Conservation (phyloP, 257 asterid species). For the Ehretia macrophylla region DNA sequence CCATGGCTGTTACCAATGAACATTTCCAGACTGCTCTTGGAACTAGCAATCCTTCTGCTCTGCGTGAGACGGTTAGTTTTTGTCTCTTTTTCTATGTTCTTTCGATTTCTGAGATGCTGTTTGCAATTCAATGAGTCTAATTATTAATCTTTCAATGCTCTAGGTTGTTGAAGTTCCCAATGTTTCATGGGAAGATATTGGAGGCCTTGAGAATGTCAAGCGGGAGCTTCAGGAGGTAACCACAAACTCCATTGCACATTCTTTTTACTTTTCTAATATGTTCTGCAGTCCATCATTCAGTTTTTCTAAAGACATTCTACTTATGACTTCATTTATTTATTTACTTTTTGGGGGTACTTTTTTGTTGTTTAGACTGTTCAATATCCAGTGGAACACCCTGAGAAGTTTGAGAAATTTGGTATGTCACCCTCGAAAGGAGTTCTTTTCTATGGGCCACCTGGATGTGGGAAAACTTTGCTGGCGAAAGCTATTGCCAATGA, state of each 20-base stretch:
- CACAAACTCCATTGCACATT: neutral
- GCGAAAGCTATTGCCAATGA: constrained; percentile 73
- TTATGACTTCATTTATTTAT: constrained; percentile 6
- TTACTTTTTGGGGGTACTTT: too few relatives aligned
- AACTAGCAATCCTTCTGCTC: constrained; percentile 68
- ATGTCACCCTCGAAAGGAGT: constrained; percentile 72
- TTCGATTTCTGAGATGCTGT: neutral
- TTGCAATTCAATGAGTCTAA: neutral
- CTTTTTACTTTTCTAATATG: neutral
- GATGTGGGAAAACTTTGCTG: constrained; percentile 59
- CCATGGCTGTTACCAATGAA: constrained; percentile 68
- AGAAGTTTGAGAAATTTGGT: constrained; percentile 62
- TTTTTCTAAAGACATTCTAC: neutral
- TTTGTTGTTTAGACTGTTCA: constrained; percentile 47
- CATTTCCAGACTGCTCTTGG: constrained; percentile 65
- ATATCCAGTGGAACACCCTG: constrained; percentile 73
- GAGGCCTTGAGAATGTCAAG: constrained; percentile 58
- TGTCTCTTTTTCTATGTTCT: neutral
- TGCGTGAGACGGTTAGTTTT: constrained; percentile 53
- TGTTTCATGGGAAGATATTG: constrained; percentile 60
- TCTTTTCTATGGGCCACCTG: constrained; percentile 66
- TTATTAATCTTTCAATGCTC: neutral
- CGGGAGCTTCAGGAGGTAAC: constrained; percentile 60
- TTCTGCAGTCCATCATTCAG: too few relatives aligned
- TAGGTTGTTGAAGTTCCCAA: constrained; percentile 70